A percentile compares a stretch with the other conserved stretches of the same genome.
These are phyloP conservation scores for Chaetomiaceae sp. DNA, from an alignment of 2,329 filamentous ascomycete species.

Conservation along the genomic window DNA sequence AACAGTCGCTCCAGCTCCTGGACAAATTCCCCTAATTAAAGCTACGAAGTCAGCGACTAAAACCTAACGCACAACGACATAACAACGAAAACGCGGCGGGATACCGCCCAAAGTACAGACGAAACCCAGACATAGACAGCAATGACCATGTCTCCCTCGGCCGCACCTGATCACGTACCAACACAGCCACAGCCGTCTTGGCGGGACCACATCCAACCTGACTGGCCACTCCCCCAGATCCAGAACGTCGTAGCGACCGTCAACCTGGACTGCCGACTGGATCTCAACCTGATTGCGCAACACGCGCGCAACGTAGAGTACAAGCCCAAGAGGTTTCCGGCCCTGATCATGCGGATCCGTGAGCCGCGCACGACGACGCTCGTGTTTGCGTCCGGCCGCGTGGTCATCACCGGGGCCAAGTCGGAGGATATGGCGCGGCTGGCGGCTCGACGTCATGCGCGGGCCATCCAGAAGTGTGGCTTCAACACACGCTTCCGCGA, in stretches of 20 bases:
- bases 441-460: slow-evolving; percentile 86
- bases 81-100: too few species aligned
- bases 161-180: too few species aligned
- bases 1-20: too few species aligned
- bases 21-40: too few species aligned
- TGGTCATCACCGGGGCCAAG: slow-evolving; percentile 96
- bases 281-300: slow-evolving; percentile 91
- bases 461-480: slow-evolving; percentile 94
- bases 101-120: too few species aligned
- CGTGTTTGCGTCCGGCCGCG: slow-evolving; percentile 93
- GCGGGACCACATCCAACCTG: slow-evolving; percentile 2
- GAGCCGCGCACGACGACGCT: slow-evolving; percentile 93
- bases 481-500: slow-evolving; percentile 97
- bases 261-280: slow-evolving; percentile 88
- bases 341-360: slow-evolving; percentile 96
- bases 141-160: too few species aligned
- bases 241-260: slow-evolving; percentile 59
- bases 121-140: too few species aligned
- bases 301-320: slow-evolving; percentile 95
- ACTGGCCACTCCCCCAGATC: slow-evolving; percentile 17
- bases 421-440: slow-evolving; percentile 91
- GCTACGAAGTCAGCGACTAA: too few species aligned
- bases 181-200: background rate
- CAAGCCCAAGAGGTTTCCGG: slow-evolving; percentile 78
- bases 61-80: too few species aligned